Conservation (phyloP, 345 rosid genomes). For the Adansonia digitata region DNA sequence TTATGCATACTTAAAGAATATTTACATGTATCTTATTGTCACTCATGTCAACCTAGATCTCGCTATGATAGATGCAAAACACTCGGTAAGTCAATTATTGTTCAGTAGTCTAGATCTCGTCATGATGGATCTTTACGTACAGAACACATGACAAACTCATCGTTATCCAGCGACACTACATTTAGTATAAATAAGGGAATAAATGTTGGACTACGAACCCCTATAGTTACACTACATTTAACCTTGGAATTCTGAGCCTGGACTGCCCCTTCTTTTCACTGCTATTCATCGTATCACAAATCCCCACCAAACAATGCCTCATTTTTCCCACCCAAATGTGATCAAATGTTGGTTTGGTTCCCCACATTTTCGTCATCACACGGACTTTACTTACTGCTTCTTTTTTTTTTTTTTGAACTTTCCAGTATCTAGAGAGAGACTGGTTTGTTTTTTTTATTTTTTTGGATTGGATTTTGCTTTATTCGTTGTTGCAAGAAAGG, state of each 20-base stretch:
- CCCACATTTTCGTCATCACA: slow-evolving; percentile 1
- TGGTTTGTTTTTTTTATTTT: neutral
- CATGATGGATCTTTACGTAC: no score
- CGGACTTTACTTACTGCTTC: slow-evolving; percentile 1
- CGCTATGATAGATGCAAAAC: no score
- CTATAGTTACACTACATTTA: neutral
- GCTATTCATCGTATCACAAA: neutral
- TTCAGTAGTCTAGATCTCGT: no score
- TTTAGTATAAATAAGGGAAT: no score
- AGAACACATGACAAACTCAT: no score
- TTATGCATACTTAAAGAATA: no score
- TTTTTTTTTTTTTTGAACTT: slow-evolving; percentile 1
- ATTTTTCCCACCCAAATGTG: slow-evolving; percentile 7
- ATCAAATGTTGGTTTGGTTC: neutral
- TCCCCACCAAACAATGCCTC: neutral
- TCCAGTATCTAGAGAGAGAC: slow-evolving; percentile 3
- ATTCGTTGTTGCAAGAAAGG: slow-evolving; percentile 28
- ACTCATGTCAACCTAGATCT: no score
- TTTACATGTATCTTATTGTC: no score
- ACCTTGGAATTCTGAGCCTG: neutral
- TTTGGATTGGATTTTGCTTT: slow-evolving; percentile 29
- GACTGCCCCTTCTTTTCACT: neutral
- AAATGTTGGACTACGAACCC: no score
- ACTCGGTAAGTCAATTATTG: no score
- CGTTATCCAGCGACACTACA: no score